Evolutionary conservation across 805 yeast genomes (phyloP).

Genomic region (Hanseniaspora meyeri): DNA sequence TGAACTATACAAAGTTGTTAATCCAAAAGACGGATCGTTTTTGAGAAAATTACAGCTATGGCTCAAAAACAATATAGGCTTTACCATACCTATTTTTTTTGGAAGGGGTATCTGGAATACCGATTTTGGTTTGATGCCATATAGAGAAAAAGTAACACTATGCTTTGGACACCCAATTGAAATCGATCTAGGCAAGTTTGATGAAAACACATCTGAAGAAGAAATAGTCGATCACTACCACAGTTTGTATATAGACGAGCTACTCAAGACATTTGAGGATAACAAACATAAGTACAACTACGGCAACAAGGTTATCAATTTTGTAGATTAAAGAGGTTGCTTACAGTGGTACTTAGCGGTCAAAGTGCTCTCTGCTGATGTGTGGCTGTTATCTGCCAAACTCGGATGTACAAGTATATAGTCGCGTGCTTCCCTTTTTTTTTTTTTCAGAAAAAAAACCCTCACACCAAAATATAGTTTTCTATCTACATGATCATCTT

Average conservation of each 20-base stretch:
- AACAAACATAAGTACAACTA: slow-evolving; percentile 44
- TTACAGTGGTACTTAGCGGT: too few species aligned
- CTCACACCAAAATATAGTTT: too few species aligned
- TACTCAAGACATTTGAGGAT: slow-evolving; percentile 51
- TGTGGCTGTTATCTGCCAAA: not conserved
- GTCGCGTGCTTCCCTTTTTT: not conserved
- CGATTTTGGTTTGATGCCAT: slow-evolving; percentile 84
- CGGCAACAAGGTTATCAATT: slow-evolving; percentile 20
- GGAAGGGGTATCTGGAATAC: slow-evolving; percentile 88
- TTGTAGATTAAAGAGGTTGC: slow-evolving; percentile 18
- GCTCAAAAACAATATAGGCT: slow-evolving; percentile 60
- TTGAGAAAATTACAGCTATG: slow-evolving; percentile 52
- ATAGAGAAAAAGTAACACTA: slow-evolving; percentile 63
- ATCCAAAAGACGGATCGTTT: slow-evolving; percentile 34
- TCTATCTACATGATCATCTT: too few species aligned
- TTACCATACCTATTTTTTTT: slow-evolving; percentile 81
- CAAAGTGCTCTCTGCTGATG: not conserved
- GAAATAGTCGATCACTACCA: slow-evolving; percentile 56
- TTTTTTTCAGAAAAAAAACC: too few species aligned
- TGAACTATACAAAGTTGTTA: slow-evolving; percentile 42
- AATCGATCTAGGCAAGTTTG: slow-evolving; percentile 35
- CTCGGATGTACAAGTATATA: not conserved
- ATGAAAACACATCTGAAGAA: slow-evolving; percentile 35
- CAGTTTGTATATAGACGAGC: slow-evolving; percentile 49
- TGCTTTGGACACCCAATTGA: slow-evolving; percentile 61